Percentiles rank a stretch among this genome's conserved stretches.
These are phyloP conservation scores for Aeschynomene evenia DNA, from an alignment of 306 rosid genomes.

Conservation along the genomic window DNA sequence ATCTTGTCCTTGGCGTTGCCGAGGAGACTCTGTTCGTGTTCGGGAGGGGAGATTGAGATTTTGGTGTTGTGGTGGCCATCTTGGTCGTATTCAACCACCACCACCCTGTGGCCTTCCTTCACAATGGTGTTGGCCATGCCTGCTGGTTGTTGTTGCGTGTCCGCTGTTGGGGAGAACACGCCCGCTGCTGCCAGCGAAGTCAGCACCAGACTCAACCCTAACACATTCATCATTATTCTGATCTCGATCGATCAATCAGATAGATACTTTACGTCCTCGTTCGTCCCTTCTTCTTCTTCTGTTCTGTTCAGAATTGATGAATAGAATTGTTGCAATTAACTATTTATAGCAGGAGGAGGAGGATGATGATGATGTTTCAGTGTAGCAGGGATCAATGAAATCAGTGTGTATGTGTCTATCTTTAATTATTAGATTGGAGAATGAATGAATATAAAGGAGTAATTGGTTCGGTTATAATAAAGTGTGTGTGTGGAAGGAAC, in stretches of 20 bases:
- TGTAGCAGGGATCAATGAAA: too few species aligned
- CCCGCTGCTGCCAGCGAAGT: conserved; percentile 57
- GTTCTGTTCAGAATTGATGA: too few species aligned
- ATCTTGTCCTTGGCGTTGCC: conserved; percentile 31
- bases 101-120: conserved; percentile 61
- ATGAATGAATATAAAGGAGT: too few species aligned
- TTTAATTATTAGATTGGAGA: background rate
- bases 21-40: conserved; percentile 22
- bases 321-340: too few species aligned
- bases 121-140: conserved; percentile 53
- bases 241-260: too few species aligned
- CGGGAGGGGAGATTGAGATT: conserved; percentile 61
- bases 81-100: conserved; percentile 69
- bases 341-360: too few species aligned
- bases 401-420: too few species aligned
- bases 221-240: conserved; percentile 60
- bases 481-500: too few species aligned
- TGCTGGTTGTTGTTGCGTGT: conserved; percentile 11
- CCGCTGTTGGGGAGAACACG: conserved; percentile 51
- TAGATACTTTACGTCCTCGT: too few species aligned
- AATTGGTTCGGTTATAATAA: conserved; percentile 1
- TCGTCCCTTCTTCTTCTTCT: too few species aligned
- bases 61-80: conserved; percentile 58
- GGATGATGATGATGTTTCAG: too few species aligned
- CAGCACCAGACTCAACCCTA: conserved; percentile 48